A percentile compares a stretch with the other conserved stretches of the same genome.
Conservation (phyloP, 208 protist species). For the Balamuthia mandrillaris region DNA sequence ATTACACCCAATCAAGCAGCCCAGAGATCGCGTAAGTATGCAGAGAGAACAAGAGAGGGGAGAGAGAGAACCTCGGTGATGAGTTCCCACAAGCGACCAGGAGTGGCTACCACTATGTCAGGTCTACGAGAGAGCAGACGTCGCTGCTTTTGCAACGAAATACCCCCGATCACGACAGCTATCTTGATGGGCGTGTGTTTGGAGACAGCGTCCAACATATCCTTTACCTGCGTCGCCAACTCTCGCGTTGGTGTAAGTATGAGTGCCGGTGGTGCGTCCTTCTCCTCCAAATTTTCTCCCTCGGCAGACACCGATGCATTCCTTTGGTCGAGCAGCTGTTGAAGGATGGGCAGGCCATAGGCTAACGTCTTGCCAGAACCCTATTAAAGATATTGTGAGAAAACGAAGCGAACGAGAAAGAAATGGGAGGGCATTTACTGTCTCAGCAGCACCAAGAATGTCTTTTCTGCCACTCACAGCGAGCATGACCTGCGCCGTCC, state of each 20-base stretch:
- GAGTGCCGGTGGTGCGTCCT: neutral
- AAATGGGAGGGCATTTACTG: neutral
- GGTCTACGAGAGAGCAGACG: conserved; percentile 62
- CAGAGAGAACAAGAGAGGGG: neutral
- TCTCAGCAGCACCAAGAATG: neutral
- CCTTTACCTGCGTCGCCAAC: conserved; percentile 72
- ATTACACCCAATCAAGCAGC: neutral
- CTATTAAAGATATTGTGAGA: conserved; percentile 1
- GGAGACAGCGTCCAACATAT: conserved; percentile 61
- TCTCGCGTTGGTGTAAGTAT: conserved; percentile 65
- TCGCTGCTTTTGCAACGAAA: conserved; percentile 70
- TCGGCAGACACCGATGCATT: neutral
- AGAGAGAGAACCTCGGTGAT: conserved; percentile 48
- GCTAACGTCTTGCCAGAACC: conserved; percentile 73
- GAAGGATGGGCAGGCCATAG: conserved; percentile 67
- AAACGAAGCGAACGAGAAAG: neutral
- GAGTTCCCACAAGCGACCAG: conserved; percentile 76
- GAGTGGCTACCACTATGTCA: conserved; percentile 77
- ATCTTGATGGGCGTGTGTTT: conserved; percentile 37
- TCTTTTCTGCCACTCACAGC: neutral
- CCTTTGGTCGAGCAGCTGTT: conserved; percentile 71
- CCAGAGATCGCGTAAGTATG: neutral
- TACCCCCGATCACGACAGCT: conserved; percentile 67
- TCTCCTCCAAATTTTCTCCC: neutral
- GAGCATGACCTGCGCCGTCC: neutral